These are phyloP conservation scores for Staphylotrichum longicolle DNA, from an alignment of 495 filamentous ascomycete species.

Conservation along the genomic window DNA sequence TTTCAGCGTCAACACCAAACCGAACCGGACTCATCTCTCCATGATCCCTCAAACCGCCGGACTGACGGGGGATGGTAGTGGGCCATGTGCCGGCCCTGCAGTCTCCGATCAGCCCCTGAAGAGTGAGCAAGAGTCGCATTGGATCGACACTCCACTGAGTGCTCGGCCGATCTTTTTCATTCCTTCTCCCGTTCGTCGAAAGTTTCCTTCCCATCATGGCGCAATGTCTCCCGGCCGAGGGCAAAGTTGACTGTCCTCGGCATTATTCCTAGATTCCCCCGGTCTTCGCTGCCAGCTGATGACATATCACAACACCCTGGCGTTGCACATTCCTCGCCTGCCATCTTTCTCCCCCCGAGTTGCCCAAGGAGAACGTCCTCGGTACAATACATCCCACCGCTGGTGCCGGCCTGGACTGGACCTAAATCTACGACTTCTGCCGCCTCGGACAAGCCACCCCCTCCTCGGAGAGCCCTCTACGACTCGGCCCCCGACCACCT, in stretches of 20 bases:
- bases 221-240: neutral
- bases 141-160: slow-evolving; percentile 13
- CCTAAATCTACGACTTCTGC: no score
- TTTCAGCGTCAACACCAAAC: neutral
- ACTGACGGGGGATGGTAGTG: slow-evolving; percentile 10
- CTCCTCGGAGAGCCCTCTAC: no score
- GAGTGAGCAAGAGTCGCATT: slow-evolving; percentile 10
- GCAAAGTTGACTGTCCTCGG: slow-evolving; percentile 7
- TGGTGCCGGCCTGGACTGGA: no score
- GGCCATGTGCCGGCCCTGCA: slow-evolving; percentile 2
- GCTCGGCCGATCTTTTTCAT: slow-evolving; percentile 13
- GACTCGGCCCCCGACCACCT: no score
- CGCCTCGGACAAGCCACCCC: no score
- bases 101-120: slow-evolving; percentile 6
- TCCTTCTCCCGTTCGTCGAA: slow-evolving; percentile 1
- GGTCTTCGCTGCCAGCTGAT: neutral
- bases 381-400: no score
- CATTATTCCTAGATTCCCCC: slow-evolving; percentile 3
- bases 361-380: no score
- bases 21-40: neutral
- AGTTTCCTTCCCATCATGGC: slow-evolving; percentile 2
- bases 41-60: slow-evolving; percentile 2
- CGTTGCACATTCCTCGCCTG: slow-evolving; percentile 1
- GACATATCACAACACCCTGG: neutral
- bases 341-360: no score